Evolutionary conservation across 805 yeast genomes (phyloP).

Genomic region (Myxozyma nipponensis): DNA sequence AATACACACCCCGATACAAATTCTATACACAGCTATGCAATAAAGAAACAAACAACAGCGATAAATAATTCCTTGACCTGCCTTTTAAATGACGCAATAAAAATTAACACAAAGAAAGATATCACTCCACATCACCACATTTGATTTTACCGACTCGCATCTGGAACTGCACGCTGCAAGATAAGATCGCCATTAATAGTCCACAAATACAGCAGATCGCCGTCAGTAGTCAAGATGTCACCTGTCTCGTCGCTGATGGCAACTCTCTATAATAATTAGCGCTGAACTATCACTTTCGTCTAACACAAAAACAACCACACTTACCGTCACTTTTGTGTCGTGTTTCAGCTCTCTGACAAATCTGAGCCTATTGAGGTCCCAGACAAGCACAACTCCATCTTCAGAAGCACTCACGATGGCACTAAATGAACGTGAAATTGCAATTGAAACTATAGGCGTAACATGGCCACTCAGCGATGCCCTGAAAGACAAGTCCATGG

Average conservation of each 20-base stretch:
- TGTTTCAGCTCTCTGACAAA: conserved; percentile 43
- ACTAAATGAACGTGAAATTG: conserved; percentile 51
- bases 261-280: conserved; percentile 11
- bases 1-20: background rate
- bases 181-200: conserved; percentile 27
- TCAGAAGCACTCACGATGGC: conserved; percentile 52
- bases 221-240: conserved; percentile 26
- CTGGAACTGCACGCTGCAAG: conserved; percentile 10
- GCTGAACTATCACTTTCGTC: background rate
- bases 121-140: too few relatives aligned
- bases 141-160: too few relatives aligned
- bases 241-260: conserved; percentile 30
- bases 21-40: background rate
- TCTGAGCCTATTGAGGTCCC: conserved; percentile 59
- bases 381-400: conserved; percentile 53
- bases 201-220: conserved; percentile 20
- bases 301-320: background rate
- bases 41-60: too few relatives aligned
- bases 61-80: background rate
- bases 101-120: too few relatives aligned
- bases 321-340: conserved; percentile 7
- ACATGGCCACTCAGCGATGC: conserved; percentile 57
- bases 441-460: conserved; percentile 44
- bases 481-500: conserved; percentile 22
- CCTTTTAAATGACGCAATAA: too few relatives aligned